A percentile compares a stretch with the other conserved stretches of the same genome.
Evolutionary conservation across 169 alveolate species (phyloP).

Genomic region (Plasmodium vinckei): DNA sequence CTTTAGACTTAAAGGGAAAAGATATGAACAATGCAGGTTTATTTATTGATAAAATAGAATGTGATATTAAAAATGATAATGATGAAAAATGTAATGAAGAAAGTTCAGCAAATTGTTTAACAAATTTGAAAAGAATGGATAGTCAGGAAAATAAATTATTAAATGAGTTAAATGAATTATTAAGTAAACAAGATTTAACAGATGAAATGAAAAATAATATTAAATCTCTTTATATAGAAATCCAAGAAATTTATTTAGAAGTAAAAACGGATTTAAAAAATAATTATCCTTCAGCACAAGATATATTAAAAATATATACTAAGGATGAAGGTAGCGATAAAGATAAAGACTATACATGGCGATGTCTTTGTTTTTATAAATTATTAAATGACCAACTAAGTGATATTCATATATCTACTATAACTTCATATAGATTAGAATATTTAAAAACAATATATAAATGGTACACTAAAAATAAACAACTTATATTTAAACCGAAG

Average conservation of each 20-base stretch:
- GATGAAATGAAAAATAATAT: conserved; percentile 54
- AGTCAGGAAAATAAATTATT: conserved; percentile 9
- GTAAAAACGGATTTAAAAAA: conserved; percentile 51
- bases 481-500: conserved; percentile 5
- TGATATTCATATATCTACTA: conserved; percentile 58
- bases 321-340: conserved; percentile 17
- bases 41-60: too few species aligned
- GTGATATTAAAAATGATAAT: background rate
- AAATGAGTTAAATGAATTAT: conserved; percentile 33
- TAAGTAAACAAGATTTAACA: conserved; percentile 35
- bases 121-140: conserved; percentile 4
- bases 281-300: conserved; percentile 45
- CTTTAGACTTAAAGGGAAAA: background rate
- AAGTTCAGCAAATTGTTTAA: background rate
- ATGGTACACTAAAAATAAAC: conserved; percentile 52
- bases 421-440: conserved; percentile 34
- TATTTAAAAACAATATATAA: conserved; percentile 38
- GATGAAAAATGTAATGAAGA: background rate
- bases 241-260: conserved; percentile 54
- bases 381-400: conserved; percentile 36
- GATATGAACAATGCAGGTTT: too few species aligned
- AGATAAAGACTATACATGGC: conserved; percentile 35
- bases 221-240: conserved; percentile 53
- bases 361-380: conserved; percentile 39
- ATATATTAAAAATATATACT: conserved; percentile 32